These are phyloP conservation scores for Porogramme epimiltina DNA, from an alignment of 1,284 basidiomycete species.

Conservation along the genomic window DNA sequence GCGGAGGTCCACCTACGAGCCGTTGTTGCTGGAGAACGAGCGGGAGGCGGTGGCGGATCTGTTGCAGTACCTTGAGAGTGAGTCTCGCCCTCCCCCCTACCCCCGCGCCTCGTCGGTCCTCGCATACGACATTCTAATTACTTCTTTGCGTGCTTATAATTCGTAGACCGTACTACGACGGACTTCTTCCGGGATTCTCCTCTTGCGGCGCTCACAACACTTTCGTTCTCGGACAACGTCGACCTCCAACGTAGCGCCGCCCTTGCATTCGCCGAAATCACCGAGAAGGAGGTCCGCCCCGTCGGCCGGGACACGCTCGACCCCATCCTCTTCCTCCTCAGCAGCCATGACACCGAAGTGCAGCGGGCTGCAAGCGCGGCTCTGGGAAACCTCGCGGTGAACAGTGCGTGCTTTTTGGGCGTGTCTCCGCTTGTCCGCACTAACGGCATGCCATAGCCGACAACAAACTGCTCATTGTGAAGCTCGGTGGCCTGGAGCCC, in stretches of 20 bases:
- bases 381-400: constrained; percentile 98
- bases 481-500: constrained; percentile 96
- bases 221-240: constrained; percentile 99
- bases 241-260: constrained; percentile 98
- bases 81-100: constrained; percentile 32
- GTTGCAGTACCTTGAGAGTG: constrained; percentile 97
- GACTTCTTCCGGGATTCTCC: constrained; percentile 96
- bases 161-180: constrained; percentile 88
- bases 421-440: constrained; percentile 5
- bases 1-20: constrained; percentile 86
- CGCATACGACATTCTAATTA: not conserved
- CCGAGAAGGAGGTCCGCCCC: constrained; percentile 98
- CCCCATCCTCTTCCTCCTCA: constrained; percentile 96
- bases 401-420: constrained; percentile 67
- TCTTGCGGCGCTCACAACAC: constrained; percentile 91
- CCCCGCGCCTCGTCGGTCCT: not conserved
- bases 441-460: constrained; percentile 65
- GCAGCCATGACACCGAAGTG: constrained; percentile 98
- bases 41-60: constrained; percentile 98
- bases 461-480: constrained; percentile 99
- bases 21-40: constrained; percentile 95
- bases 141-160: not conserved
- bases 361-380: constrained; percentile 98
- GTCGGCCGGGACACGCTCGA: constrained; percentile 98
- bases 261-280: constrained; percentile 98